Base-by-base conservation (phyloP, 1,139 yeast species). In the Yamadazyma epiphylla region DNA sequence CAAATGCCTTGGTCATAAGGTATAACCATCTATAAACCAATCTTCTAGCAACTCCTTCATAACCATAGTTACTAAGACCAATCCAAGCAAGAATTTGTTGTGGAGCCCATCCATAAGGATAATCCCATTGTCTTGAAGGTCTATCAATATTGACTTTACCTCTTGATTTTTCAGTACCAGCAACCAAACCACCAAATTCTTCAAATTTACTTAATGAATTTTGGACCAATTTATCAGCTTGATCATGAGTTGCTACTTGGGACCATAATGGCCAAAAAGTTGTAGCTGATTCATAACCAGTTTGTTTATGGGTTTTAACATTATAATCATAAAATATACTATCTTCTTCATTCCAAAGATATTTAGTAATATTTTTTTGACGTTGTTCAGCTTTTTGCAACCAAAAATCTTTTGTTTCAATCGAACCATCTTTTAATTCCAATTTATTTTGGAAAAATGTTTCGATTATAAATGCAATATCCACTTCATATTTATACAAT, bases 71-170 rank as follows among this genome's bases (percentile, higher is more conserved):
- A 20, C 56, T 51, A 24, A 91, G 65, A 0, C 97, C 98, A 26
- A 74, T 74, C 98, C 98, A 91, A 1, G 95, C 94, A 32, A 91
- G 60, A 13, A 91, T 86, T 55, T 91, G 98, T 55, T 94, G 98
- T 2, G 98, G 98, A 0, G 98, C 96, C 98, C 98, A 91, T 4
- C 97, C 98, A 51, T 68, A 87, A 5, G 98, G 98, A 53, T 81
- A 91, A 55, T 91, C 98, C 98, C 98, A 91, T 61, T 91, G 98
- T 55, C 97, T 74, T 20, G 85, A 78, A 15, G 95, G 96, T 45
- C 89, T 67, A 30, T 74, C 65, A 19, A 85, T 56, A 2, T 83
- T 77, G 19, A 84, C 64, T 12, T 65, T 77, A 16, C 96, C 96
- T 36, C 95, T 68, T 4, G 91, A 80, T 45, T 70, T 58, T 42